Conservation (phyloP, 345 rosid species). For the Eucalyptus curtisii region DNA sequence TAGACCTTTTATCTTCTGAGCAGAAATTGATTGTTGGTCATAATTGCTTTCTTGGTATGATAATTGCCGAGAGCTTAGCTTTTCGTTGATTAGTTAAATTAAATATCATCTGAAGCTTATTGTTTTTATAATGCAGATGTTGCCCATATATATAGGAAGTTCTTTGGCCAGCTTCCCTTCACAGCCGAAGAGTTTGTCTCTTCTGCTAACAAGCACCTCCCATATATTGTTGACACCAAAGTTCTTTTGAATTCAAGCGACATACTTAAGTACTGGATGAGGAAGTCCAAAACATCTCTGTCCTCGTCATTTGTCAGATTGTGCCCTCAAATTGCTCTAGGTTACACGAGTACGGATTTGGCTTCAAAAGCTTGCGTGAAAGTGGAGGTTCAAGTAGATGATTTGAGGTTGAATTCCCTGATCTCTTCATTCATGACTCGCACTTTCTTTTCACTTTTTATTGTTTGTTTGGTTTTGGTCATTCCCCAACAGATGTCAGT, state of each 20-base stretch:
- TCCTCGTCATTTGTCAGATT: slow-evolving; percentile 58
- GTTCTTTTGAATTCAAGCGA: slow-evolving; percentile 54
- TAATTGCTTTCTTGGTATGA: slow-evolving; percentile 83
- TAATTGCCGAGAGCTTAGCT: not conserved
- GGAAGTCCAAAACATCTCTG: slow-evolving; percentile 59
- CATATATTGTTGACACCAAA: slow-evolving; percentile 79
- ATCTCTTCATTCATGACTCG: not conserved
- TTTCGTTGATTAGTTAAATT: not conserved
- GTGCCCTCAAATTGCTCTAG: slow-evolving; percentile 57
- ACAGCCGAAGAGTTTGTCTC: slow-evolving; percentile 61
- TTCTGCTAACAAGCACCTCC: slow-evolving; percentile 47
- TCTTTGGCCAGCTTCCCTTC: slow-evolving; percentile 72
- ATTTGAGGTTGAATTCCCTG: slow-evolving; percentile 41
- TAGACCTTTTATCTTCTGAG: slow-evolving; percentile 78
- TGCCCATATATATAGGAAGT: slow-evolving; percentile 79
- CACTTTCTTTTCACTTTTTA: not conserved
- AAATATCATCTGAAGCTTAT: not conserved
- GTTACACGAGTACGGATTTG: slow-evolving; percentile 15
- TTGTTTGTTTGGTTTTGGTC: not conserved
- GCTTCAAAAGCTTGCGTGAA: slow-evolving; percentile 25
- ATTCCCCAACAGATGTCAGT: not conserved
- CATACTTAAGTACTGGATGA: slow-evolving; percentile 39
- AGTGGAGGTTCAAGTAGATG: slow-evolving; percentile 78
- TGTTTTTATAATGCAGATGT: slow-evolving; percentile 42
- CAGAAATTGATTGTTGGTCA: slow-evolving; percentile 87